These are phyloP conservation scores for Coemansia sp. DNA, from an alignment of 192 early-diverging fungal genomes.

Conservation along the genomic window DNA sequence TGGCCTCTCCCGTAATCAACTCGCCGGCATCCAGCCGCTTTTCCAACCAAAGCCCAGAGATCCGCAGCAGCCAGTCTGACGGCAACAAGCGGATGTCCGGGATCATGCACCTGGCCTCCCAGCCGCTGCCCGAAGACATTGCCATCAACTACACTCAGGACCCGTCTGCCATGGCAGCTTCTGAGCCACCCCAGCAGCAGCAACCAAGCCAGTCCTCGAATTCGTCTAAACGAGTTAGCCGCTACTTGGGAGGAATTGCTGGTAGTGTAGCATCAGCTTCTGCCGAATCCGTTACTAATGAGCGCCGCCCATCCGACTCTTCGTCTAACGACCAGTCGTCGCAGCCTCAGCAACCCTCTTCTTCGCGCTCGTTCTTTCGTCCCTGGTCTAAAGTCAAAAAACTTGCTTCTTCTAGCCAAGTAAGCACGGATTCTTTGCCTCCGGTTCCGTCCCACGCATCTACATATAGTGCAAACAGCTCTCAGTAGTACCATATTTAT, in stretches of 20 bases:
- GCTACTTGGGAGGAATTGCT: slow-evolving; percentile 24
- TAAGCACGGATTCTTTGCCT: slow-evolving; percentile 30
- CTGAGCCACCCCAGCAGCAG: slow-evolving; percentile 1
- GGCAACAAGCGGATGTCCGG: slow-evolving; percentile 27
- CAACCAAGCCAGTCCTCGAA: slow-evolving; percentile 8
- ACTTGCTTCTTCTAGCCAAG: slow-evolving; percentile 39
- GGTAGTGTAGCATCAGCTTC: slow-evolving; percentile 5
- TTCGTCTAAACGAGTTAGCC: slow-evolving; percentile 26
- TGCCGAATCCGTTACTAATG: slow-evolving; percentile 11
- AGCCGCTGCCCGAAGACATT: slow-evolving; percentile 36
- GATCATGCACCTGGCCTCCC: slow-evolving; percentile 22
- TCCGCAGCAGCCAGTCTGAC: slow-evolving; percentile 12
- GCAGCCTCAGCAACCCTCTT: slow-evolving; percentile 20
- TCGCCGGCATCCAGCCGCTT: slow-evolving; percentile 35
- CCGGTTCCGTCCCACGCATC: slow-evolving; percentile 41
- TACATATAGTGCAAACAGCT: slow-evolving; percentile 27
- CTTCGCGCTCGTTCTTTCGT: slow-evolving; percentile 39
- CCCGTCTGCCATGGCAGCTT: background rate
- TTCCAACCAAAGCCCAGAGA: slow-evolving; percentile 29
- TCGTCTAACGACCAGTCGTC: slow-evolving; percentile 21
- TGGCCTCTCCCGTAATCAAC: slow-evolving; percentile 41
- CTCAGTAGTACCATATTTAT: slow-evolving; percentile 8
- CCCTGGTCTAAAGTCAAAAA: slow-evolving; percentile 55
- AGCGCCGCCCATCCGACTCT: slow-evolving; percentile 42
- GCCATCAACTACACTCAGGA: slow-evolving; percentile 16